Base-by-base conservation (phyloP, 192 early-diverging fungal genomes). In the Gaertneriomyces sp. region DNA sequence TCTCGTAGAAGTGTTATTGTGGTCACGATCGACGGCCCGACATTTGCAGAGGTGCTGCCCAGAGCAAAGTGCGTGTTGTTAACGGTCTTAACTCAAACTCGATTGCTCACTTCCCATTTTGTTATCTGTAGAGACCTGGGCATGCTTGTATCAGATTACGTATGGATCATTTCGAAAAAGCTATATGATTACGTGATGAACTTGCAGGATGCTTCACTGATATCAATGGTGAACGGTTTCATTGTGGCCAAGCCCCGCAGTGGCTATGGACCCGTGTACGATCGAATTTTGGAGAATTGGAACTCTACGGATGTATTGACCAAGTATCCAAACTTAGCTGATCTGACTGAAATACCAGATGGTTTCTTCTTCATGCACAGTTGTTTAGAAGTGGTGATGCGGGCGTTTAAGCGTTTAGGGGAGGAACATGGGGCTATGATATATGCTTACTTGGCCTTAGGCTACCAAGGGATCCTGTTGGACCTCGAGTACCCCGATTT, bases 371-470 rank as follows among this genome's bases (percentile, higher is more conserved):
- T 41, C 50, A 16, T 42, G 10, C 57, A 58, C 25, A 41, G 57
- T 14, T 68, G 66, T 25, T 49, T 68, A 11, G 66, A 68, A 10
- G 46, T 68, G 45, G 17, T 68, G 8, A 11, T 68, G 6, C 20
- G 66, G 8, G 66, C 57, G n/a, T 68, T 51, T 33, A 46, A 68
- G 40, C 16, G 16, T 39, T 12, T 56, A 38, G 12, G 12, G 5
- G 20, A 8, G 0, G 19, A 14, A 38, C 6, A 9, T 38, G 3
- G 39, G 12, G 39, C n/a, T n/a, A 14, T 12, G 12, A 0, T 14
- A 56, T 12, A 38, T 56, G 12, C 4, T 14, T 2, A 4, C 16
- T 12, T 56, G 12, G 54, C 54, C 4, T 16, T 39, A 25, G 54
- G 54, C 16, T 56, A 6, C 20, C 17, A 6, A 25, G 54, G 54